These are phyloP conservation scores for Pistacia vera DNA, from an alignment of 345 rosid genomes.

Conservation along the genomic window DNA sequence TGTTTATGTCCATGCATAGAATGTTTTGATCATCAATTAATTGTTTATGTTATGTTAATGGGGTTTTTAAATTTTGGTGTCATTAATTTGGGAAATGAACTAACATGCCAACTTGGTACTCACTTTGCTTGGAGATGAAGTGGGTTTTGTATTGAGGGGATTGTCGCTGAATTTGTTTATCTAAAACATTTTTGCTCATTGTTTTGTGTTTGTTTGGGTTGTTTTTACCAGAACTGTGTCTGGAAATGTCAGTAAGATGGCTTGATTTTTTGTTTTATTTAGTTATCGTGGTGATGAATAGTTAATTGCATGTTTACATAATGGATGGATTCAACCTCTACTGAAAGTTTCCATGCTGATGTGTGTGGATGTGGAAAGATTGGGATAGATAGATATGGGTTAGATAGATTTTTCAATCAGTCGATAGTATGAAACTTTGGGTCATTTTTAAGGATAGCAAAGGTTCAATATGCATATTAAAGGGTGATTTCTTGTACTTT, in stretches of 20 bases:
- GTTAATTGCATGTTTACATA: not conserved
- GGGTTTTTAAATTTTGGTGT: not conserved
- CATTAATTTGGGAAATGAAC: not conserved
- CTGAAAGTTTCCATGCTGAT: not conserved
- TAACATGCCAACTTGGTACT: not conserved
- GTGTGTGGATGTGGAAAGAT: no score
- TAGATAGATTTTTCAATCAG: not conserved
- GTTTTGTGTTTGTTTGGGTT: no score
- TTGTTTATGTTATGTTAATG: not conserved
- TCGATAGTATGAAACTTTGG: not conserved
- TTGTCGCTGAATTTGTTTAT: no score
- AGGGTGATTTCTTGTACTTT: not conserved
- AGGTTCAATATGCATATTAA: not conserved
- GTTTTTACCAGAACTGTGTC: not conserved
- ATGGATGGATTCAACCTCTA: not conserved
- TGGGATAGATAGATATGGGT: not conserved
- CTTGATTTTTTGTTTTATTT: not conserved
- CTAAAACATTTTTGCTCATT: no score
- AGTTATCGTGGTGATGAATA: not conserved
- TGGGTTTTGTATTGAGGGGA: not conserved
- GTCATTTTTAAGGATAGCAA: not conserved
- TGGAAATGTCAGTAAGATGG: not conserved
- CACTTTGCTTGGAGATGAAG: not conserved
- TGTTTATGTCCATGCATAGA: slow-evolving; percentile 1
- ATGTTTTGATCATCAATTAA: not conserved